These are phyloP conservation scores for Ceratocystis alfenasii DNA, from an alignment of 2,329 filamentous ascomycete genomes.

Conservation along the genomic window DNA sequence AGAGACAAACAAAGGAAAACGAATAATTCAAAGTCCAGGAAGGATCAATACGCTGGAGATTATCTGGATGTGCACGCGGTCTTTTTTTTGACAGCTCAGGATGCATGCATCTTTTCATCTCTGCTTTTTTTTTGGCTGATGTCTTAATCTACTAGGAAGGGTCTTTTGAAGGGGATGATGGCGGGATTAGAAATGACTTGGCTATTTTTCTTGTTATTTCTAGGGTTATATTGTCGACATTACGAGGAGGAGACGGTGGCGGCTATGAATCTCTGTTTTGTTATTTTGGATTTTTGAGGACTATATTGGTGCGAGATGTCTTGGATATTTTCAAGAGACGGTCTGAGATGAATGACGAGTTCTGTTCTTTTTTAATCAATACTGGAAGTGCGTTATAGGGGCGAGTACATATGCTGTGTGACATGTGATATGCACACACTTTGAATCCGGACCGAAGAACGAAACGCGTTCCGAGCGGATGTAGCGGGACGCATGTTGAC, in stretches of 20 bases:
- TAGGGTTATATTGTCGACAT: neutral
- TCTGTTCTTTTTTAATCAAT: neutral
- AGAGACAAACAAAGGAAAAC: neutral
- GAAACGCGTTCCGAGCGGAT: too few relatives aligned
- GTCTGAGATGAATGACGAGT: neutral
- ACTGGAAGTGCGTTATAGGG: neutral
- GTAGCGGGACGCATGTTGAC: too few relatives aligned
- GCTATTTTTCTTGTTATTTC: constrained; percentile 8
- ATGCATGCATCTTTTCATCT: neutral
- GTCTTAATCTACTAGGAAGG: neutral
- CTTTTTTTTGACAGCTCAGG: neutral
- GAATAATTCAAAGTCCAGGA: neutral
- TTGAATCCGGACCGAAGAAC: too few relatives aligned
- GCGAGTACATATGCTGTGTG: neutral
- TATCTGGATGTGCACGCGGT: neutral
- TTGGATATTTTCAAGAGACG: constrained; percentile 4
- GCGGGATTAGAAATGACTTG: neutral
- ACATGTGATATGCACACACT: too few relatives aligned
- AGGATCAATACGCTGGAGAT: neutral
- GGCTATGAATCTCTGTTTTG: neutral
- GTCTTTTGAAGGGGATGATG: neutral
- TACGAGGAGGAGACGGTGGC: neutral
- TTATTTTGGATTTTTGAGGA: neutral
- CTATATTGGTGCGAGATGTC: constrained; percentile 7
- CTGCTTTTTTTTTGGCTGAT: neutral